Evolutionary conservation across 1,139 yeast genomes (phyloP).

Genomic region (Pneumocystis jirovecii): DNA sequence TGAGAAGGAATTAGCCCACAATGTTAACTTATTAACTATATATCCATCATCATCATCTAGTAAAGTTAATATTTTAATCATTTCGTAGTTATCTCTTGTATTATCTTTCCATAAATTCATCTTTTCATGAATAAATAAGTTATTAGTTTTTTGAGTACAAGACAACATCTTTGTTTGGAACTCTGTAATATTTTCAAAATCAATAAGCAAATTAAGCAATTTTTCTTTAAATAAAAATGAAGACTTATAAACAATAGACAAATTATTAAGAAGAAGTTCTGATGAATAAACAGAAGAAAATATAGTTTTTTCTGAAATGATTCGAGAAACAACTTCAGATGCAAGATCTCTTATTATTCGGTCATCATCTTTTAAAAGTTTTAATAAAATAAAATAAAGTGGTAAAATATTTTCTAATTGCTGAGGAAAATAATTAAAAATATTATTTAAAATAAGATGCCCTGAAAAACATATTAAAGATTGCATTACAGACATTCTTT

Average conservation of each 20-base stretch:
- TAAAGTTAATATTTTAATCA: conserved; percentile 5
- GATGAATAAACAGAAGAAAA: background rate
- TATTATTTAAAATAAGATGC: background rate
- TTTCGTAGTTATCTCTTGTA: conserved; percentile 5
- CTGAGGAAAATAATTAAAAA: background rate
- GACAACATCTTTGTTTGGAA: conserved; percentile 7
- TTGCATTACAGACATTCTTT: conserved; percentile 12
- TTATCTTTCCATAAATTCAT: conserved; percentile 34
- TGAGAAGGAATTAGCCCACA: conserved; percentile 1
- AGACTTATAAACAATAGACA: conserved; percentile 5
- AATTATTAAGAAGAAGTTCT: conserved; percentile 1
- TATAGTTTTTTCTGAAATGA: background rate
- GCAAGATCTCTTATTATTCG: conserved; percentile 22
- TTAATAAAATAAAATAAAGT: conserved; percentile 20
- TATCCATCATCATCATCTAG: conserved; percentile 5
- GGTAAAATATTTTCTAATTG: conserved; percentile 5
- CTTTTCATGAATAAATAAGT: conserved; percentile 37
- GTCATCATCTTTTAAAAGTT: conserved; percentile 47
- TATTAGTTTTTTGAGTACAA: conserved; percentile 15
- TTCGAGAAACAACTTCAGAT: conserved; percentile 13
- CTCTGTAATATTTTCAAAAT: conserved; percentile 3
- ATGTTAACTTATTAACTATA: background rate
- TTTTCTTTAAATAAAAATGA: background rate
- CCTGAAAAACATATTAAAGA: conserved; percentile 8
- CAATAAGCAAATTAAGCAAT: background rate